Evolutionary conservation across 2,329 filamentous ascomycete genomes (phyloP).

Genomic region (Coniochaeta sp.): DNA sequence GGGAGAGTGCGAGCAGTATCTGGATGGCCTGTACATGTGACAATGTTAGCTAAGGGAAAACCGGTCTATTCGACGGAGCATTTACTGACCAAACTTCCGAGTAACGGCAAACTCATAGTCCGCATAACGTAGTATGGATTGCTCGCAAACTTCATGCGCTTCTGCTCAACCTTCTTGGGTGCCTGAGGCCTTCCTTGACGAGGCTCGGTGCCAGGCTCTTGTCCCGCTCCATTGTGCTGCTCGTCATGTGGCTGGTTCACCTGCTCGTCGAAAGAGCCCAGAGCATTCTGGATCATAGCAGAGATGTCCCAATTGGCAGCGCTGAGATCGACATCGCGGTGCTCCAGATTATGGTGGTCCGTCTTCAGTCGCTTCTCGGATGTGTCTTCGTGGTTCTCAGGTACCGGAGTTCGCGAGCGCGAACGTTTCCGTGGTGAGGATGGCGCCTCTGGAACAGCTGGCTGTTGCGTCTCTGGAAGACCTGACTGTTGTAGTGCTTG

Average conservation of each 20-base stretch:
- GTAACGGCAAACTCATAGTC: slow-evolving; percentile 26
- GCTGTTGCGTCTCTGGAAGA: background rate
- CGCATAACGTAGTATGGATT: slow-evolving; percentile 25
- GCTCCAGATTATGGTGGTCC: slow-evolving; percentile 7
- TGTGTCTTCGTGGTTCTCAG: slow-evolving; percentile 2
- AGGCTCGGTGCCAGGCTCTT: slow-evolving; percentile 3
- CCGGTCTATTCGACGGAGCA: background rate
- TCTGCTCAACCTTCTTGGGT: slow-evolving; percentile 15
- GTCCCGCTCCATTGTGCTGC: slow-evolving; percentile 6
- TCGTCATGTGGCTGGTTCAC: background rate
- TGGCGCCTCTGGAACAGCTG: slow-evolving; percentile 4
- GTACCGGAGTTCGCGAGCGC: slow-evolving; percentile 14
- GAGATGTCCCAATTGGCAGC: slow-evolving; percentile 17
- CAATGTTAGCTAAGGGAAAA: background rate
- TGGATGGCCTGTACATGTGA: slow-evolving; percentile 22
- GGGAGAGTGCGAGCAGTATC: slow-evolving; percentile 27
- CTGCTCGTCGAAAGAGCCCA: slow-evolving; percentile 18
- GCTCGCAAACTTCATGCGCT: slow-evolving; percentile 25
- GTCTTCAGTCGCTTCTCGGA: slow-evolving; percentile 17
- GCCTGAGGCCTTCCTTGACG: slow-evolving; percentile 5
- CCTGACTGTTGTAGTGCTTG: background rate
- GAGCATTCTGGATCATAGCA: slow-evolving; percentile 20
- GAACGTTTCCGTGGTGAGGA: slow-evolving; percentile 17
- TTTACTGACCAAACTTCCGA: slow-evolving; percentile 23
- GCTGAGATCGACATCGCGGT: background rate